Base-by-base conservation (phyloP, 257 asterid species). In the Capsicum rhomboideum region DNA sequence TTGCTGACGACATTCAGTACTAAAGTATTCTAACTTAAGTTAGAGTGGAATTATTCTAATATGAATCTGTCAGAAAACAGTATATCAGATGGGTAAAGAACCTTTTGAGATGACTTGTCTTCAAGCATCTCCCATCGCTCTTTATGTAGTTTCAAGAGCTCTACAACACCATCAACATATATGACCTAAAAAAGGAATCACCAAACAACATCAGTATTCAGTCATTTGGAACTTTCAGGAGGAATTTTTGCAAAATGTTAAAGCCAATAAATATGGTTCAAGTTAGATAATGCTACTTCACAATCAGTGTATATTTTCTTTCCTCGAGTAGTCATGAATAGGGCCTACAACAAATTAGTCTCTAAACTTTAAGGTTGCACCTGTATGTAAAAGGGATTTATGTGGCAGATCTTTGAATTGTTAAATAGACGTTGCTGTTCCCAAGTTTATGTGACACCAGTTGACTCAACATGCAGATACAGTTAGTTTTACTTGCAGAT, bases 121-220 rank as follows among this genome's bases (percentile, higher is more conserved):
- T 34, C 68, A 63, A 82, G 37, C 42, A 71, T 58, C 79, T 89
- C 79, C 95, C 95, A 92, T 50, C 56, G 89, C 87, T 93, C 92
- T 84, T 66, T 72, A 78, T 42, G 64, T 31, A 93, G 90, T 75
- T 88, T 87, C 87, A 93, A 80, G 26, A 10, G 69, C 85, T 91
- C 93, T 58, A 64, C 79, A 42, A 84, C 91, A 61, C 85, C 83
- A 64, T 93, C 95, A 82, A 85, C 92, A 56, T 93, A 88, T 29
- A 66, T 2, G 80, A 93, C 80, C 95, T 93, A 87, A 84, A 82
- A 83, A 17, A 20, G 53, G 84, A 20, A 85, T 72, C 84, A 83
- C 80, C 23, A 84, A 34, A 7, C 26, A 54, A 56, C 52, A 29
- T 59, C 4, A 34, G 37, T 34, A 0, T 34, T 2, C 3, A 4